These are phyloP conservation scores for Didymella segeticola DNA, from an alignment of 2,329 filamentous ascomycete genomes.

Conservation along the genomic window DNA sequence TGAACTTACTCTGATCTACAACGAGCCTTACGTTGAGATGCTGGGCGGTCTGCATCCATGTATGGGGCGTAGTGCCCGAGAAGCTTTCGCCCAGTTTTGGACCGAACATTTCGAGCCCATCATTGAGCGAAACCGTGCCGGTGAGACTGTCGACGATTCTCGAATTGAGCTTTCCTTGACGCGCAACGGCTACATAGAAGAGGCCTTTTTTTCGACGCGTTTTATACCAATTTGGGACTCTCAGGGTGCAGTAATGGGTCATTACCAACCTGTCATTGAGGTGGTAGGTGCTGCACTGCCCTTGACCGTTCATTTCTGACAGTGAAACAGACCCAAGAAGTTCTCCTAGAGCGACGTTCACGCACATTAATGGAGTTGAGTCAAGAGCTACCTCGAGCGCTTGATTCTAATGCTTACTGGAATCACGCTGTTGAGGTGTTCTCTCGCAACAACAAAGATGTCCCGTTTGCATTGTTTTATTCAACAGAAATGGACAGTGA, in stretches of 20 bases:
- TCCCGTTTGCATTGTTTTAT: conserved; percentile 37
- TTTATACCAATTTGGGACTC: conserved; percentile 75
- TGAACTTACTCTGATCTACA: conserved; percentile 48
- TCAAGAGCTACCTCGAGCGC: conserved; percentile 74
- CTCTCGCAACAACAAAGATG: conserved; percentile 68
- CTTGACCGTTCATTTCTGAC: neutral
- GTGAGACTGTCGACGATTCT: too few species aligned
- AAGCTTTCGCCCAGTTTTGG: conserved; percentile 74
- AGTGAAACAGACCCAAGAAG: conserved; percentile 1
- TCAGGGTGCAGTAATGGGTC: conserved; percentile 72
- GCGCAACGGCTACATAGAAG: conserved; percentile 72
- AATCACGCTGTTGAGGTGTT: conserved; percentile 69
- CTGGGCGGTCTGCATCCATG: conserved; percentile 57
- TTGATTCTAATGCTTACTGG: conserved; percentile 75
- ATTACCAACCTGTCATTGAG: conserved; percentile 80
- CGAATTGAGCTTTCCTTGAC: conserved; percentile 75
- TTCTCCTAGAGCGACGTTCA: conserved; percentile 17
- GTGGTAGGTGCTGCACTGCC: conserved; percentile 60
- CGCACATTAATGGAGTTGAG: conserved; percentile 29
- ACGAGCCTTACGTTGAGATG: conserved; percentile 45
- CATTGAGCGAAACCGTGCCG: too few species aligned
- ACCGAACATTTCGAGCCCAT: conserved; percentile 30
- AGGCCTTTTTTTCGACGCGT: conserved; percentile 80
- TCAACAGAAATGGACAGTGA: conserved; percentile 24
- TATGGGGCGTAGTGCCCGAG: conserved; percentile 64